These are phyloP conservation scores for Waltiozyma sp. DNA, from an alignment of 1,139 yeast genomes.

Conservation along the genomic window DNA sequence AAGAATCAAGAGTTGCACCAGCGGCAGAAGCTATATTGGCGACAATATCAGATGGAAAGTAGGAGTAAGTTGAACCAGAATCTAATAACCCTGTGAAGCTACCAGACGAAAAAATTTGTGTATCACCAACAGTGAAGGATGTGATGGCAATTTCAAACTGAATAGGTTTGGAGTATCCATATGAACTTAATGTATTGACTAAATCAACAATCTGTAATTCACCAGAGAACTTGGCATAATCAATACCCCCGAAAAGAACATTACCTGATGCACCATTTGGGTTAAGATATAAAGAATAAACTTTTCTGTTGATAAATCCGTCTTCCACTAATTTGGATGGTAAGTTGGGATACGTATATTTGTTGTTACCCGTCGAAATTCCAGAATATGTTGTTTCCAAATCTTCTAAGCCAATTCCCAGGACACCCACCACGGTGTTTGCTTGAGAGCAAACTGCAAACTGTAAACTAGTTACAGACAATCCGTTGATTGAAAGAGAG, in stretches of 20 bases:
- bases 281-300: slow-evolving; percentile 42
- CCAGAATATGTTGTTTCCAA: slow-evolving; percentile 32
- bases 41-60: slow-evolving; percentile 33
- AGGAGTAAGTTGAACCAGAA: slow-evolving; percentile 53
- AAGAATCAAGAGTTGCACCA: slow-evolving; percentile 24
- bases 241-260: slow-evolving; percentile 46
- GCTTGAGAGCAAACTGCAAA: slow-evolving; percentile 49
- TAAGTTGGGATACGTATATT: slow-evolving; percentile 35
- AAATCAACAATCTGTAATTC: slow-evolving; percentile 32
- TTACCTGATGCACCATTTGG: slow-evolving; percentile 28
- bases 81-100: slow-evolving; percentile 40
- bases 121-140: slow-evolving; percentile 22
- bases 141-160: slow-evolving; percentile 35
- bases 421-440: slow-evolving; percentile 44
- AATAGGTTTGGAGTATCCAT: slow-evolving; percentile 17
- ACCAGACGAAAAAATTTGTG: slow-evolving; percentile 18
- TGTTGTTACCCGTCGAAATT: slow-evolving; percentile 3
- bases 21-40: slow-evolving; percentile 26
- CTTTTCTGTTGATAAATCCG: slow-evolving; percentile 37
- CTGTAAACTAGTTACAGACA: slow-evolving; percentile 24
- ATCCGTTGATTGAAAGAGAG: slow-evolving; percentile 29
- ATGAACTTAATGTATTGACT: slow-evolving; percentile 21
- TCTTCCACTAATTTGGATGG: slow-evolving; percentile 40
- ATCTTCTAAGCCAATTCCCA: slow-evolving; percentile 49
- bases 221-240: slow-evolving; percentile 37